Evolutionary conservation across 495 filamentous ascomycete genomes (phyloP), one percentile per base, ranked within the genome.

Genomic region (Penicillium herquei): DNA sequence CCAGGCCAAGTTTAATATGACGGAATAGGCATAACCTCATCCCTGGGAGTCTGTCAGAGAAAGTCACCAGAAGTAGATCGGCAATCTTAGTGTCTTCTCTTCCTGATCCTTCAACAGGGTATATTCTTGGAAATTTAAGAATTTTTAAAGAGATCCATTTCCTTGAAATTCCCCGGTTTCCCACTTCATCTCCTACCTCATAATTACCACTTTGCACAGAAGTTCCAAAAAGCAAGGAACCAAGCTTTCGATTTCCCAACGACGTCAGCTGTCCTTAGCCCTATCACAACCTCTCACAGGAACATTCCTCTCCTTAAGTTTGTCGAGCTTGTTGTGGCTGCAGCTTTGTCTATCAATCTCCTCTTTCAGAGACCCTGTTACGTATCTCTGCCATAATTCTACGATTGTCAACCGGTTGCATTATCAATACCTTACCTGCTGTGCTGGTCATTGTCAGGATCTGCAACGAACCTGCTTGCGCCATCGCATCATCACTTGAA

Each of bases 251-350:
- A 26, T 34, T 26, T 26, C 4, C 21, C 17, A 3, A 17, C 16
- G 12, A 62, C 59, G 59, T 62, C 59, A 63, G 56, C 43, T 12
- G 32, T 55, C n/a, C 34, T 54, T 61, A 63, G 52, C 39, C 50
- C 53, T 53, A 59, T 52, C 31, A 32, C 33, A 18, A 12, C 40
- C 39, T 9, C 21, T 4, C 21, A 26, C 21, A 26, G 21, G 21
- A 47, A 40, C 42, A 52, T 57, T 62, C 54, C 51, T 51, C 33
- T 26, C 12, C 47, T 14, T 47, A 54, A 51, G 30, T 13, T 26
- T 26, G 21, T 26, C 21, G 4, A 1, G 21, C 21, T 42, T 21
- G 39, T 12, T 53, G 49, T 44, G 31, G 42, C 56, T 31, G 31
- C 12, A 3, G 7, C 35, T 13, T 17, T 46, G 60, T 59, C 60